Conservation (phyloP, 73 alveolate species). For the Paramecium biaurelia region DNA sequence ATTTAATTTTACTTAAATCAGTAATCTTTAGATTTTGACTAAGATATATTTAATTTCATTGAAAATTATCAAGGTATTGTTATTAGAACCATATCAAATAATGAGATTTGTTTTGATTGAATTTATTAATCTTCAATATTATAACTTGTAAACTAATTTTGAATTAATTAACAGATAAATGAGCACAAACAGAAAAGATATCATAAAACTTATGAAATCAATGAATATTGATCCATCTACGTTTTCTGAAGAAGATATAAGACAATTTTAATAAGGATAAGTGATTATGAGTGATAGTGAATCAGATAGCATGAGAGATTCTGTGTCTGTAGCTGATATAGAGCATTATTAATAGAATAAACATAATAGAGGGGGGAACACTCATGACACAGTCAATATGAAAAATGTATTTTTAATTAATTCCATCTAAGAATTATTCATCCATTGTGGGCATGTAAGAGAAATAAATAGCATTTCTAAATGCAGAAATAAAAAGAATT, state of each 20-base stretch:
- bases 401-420: not conserved
- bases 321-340: conserved; percentile 31
- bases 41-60: too few relatives aligned
- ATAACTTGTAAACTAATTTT: not conserved
- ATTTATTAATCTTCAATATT: not conserved
- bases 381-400: not conserved
- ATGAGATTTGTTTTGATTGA: not conserved
- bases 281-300: conserved; percentile 12
- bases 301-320: conserved; percentile 51
- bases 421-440: conserved; percentile 40
- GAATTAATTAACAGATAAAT: not conserved
- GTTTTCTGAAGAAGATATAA: conserved; percentile 32
- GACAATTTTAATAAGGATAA: not conserved
- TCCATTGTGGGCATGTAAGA: conserved; percentile 55
- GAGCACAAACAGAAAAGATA: not conserved
- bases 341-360: not conserved
- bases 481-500: conserved; percentile 44
- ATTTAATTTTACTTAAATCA: too few relatives aligned
- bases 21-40: not conserved
- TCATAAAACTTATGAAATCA: not conserved
- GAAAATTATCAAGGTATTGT: too few relatives aligned
- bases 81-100: not conserved
- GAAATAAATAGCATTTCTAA: conserved; percentile 45
- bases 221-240: conserved; percentile 54
- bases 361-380: not conserved